Evolutionary conservation across 805 yeast genomes (phyloP).

Genomic region (Wickerhamomyces bovis): DNA sequence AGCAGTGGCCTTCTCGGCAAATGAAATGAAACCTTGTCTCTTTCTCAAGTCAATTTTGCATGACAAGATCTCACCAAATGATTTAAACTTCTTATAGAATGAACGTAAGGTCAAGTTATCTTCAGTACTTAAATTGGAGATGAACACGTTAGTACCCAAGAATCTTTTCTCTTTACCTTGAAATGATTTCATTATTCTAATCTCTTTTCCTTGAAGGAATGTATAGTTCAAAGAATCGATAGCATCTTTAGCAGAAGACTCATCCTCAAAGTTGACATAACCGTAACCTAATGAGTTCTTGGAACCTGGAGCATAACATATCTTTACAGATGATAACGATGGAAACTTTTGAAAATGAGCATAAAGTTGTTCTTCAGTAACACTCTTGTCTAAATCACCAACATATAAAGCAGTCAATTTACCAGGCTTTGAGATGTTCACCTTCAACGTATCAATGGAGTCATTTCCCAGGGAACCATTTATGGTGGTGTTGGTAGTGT

Average conservation of each 20-base stretch:
- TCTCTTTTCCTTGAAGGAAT: conserved; percentile 33
- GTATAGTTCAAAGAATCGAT: conserved; percentile 51
- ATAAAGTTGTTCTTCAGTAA: conserved; percentile 43
- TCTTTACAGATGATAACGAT: conserved; percentile 50
- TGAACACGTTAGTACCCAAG: conserved; percentile 45
- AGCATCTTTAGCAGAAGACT: conserved; percentile 49
- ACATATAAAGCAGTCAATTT: conserved; percentile 37
- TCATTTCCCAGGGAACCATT: conserved; percentile 7
- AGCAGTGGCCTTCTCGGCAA: conserved; percentile 29
- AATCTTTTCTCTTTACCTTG: conserved; percentile 35
- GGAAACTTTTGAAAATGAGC: conserved; percentile 37
- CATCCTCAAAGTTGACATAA: conserved; percentile 53
- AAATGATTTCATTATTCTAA: conserved; percentile 51
- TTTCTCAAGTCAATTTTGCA: conserved; percentile 34
- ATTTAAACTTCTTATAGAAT: conserved; percentile 45
- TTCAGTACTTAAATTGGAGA: conserved; percentile 34
- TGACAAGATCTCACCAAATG: conserved; percentile 39
- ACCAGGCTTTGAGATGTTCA: conserved; percentile 5
- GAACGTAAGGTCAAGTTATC: conserved; percentile 32
- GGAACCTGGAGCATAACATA: conserved; percentile 50
- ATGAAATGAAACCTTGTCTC: conserved; percentile 36
- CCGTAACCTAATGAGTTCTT: conserved; percentile 65
- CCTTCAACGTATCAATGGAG: conserved; percentile 15
- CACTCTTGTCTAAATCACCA: conserved; percentile 50
- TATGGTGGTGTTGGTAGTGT: background rate